Conservation (phyloP, 257 asterid genomes). For the Galeopsis tetrahit region DNA sequence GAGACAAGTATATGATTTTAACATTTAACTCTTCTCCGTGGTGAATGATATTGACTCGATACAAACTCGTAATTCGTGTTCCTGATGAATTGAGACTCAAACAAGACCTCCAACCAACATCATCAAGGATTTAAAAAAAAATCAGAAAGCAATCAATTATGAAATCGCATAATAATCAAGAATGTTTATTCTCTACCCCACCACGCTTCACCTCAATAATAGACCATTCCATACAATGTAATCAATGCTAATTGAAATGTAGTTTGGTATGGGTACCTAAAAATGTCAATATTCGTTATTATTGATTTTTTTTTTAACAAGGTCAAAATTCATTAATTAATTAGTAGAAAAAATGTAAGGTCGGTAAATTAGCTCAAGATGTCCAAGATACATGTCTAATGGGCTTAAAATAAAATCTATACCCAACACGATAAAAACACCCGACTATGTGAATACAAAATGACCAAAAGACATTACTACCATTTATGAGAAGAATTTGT, state of each 20-base stretch:
- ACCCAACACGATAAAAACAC: too few species aligned
- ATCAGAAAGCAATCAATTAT: neutral
- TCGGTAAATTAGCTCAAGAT: too few species aligned
- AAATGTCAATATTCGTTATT: too few species aligned
- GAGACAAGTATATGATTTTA: neutral
- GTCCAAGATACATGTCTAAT: too few species aligned
- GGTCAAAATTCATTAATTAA: neutral
- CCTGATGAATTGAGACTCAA: neutral
- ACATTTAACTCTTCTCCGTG: neutral
- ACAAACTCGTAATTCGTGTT: neutral
- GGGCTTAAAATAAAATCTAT: too few species aligned
- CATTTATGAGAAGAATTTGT: too few species aligned
- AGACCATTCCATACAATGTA: neutral
- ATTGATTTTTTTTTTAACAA: neutral
- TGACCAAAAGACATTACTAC: too few species aligned
- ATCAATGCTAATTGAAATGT: neutral
- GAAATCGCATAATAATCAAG: neutral
- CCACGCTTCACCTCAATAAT: neutral
- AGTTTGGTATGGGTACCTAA: constrained; percentile 1
- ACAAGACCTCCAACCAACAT: neutral
- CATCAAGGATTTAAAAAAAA: neutral
- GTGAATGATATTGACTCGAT: neutral
- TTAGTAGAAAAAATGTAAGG: too few species aligned
- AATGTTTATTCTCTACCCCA: neutral
- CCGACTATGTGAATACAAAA: too few species aligned